phyloP scores from a whole-genome alignment of 225 moss, liverwort and hornwort species.

The Rhytidiadelphus loreus region DNA sequence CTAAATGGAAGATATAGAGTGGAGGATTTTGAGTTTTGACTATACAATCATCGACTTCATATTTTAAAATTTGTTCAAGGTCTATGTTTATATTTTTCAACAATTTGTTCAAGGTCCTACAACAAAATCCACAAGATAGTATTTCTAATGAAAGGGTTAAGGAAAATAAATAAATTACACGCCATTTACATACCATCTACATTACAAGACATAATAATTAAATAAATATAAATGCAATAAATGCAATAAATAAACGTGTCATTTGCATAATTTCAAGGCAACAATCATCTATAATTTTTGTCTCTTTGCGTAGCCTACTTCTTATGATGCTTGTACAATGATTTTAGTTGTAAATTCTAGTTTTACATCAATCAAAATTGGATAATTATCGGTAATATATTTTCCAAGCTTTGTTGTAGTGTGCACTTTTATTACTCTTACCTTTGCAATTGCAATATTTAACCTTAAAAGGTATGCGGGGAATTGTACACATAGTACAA shows the following conservation, averaged over 20 bases:
- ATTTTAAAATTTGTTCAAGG: background rate
- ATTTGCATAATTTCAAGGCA: too few species aligned
- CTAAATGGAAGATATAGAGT: background rate
- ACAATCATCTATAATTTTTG: too few species aligned
- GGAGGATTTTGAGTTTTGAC: background rate
- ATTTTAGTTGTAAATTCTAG: too few species aligned
- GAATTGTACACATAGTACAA: accelerated
- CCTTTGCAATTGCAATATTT: background rate
- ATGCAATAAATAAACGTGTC: too few species aligned
- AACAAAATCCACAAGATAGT: too few species aligned
- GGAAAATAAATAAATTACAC: too few species aligned
- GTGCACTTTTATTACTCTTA: background rate
- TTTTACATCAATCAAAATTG: background rate
- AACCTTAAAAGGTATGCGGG: accelerated
- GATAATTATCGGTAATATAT: background rate
- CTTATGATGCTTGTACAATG: background rate
- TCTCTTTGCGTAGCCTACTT: too few species aligned
- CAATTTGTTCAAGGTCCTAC: background rate
- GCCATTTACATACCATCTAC: too few species aligned
- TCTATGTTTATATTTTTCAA: too few species aligned
- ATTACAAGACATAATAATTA: too few species aligned
- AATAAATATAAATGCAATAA: too few species aligned
- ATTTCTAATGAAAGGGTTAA: accelerated
- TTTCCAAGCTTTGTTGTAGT: background rate
- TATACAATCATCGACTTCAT: background rate